A percentile compares a stretch with the other conserved stretches of the same genome.
phyloP scores from a whole-genome alignment of 2,329 filamentous ascomycete genomes.

The Fonsecaea nubica region DNA sequence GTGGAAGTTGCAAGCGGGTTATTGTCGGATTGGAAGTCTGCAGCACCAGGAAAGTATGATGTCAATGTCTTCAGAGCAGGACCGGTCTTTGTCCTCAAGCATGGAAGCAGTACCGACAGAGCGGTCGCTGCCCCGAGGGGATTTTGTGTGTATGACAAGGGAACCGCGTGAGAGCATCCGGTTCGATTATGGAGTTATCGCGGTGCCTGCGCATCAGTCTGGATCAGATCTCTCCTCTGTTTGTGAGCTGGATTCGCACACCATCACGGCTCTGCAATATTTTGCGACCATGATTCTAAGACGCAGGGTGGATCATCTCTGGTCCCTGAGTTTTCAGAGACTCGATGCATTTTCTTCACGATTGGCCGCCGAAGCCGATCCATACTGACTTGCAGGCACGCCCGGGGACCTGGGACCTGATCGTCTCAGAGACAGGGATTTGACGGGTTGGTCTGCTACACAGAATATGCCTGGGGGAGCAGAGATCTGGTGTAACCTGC shows the following conservation, averaged over 20 bases:
- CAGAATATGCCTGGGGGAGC: neutral
- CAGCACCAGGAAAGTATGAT: neutral
- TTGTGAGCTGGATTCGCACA: neutral
- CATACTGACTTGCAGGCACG: neutral
- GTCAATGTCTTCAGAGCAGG: neutral
- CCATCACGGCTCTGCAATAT: neutral
- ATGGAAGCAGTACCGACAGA: neutral
- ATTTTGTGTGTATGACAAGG: neutral
- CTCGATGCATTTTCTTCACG: neutral
- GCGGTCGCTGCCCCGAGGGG: neutral
- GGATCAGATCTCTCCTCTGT: neutral
- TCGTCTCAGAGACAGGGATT: slow-evolving; percentile 1
- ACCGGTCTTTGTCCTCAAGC: neutral
- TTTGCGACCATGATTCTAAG: neutral
- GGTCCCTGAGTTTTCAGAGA: neutral
- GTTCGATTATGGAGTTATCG: neutral
- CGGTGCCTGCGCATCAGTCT: neutral
- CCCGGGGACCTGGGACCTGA: slow-evolving; percentile 14
- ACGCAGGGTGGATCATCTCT: neutral
- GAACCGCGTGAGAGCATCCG: neutral
- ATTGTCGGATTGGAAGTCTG: neutral
- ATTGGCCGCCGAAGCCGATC: neutral
- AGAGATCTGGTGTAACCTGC: slow-evolving; percentile 28
- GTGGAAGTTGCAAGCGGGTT: neutral
- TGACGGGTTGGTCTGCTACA: slow-evolving; percentile 12